Evolutionary conservation across 2,329 filamentous ascomycete genomes (phyloP), one percentile per base, ranked within the genome.

Genomic region (Chrysoporthe puriensis): DNA sequence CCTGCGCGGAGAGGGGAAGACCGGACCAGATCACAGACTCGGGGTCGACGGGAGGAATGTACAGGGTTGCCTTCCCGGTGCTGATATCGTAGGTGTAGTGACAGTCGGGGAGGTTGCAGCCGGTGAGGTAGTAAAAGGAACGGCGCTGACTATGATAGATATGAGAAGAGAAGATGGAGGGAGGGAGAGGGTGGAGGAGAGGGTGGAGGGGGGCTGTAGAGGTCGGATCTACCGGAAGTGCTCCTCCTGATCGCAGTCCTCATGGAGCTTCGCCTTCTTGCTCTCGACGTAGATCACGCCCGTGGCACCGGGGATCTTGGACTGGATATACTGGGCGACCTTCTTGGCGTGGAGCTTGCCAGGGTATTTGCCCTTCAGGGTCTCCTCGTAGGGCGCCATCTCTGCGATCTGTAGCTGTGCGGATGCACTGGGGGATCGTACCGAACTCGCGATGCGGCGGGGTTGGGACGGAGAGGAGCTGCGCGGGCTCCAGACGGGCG

Each of bases 11-110:
- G 69, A 96, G 82, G 0, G 95, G 96, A 18, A 98, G 85, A 14
- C 96, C 96, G 40, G 91, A 92, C 95, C 95, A 99, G 76, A 98
- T 93, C 68, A 98, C 94, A 65, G 89, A 90, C 56, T 96, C 92
- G n/a, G 93, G 87, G 73, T 97, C 90, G 74, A 94, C 87, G 18
- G 94, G 92, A 2, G 96, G 95, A 73, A 99, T 95, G 81, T 94
- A 99, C 61, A 99, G 88, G 2, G 90, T 96, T 52, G 94, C 87
- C 73, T 89, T 88, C 71, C 89, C 86, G 60, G 87, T 85, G 58
- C 86, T 83, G 67, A 97, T 90, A 72, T 97, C 90, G 82, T 97
- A 97, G 66, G 90, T 86, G 69, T 93, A 86, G 76, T 90, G 90
- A 74, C 91, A 91, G 79, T 97, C 94, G 68, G 94, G 87, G 42